Evolutionary conservation across 1,284 basidiomycete genomes (phyloP).

Genomic region (Veloboletus limbatus): DNA sequence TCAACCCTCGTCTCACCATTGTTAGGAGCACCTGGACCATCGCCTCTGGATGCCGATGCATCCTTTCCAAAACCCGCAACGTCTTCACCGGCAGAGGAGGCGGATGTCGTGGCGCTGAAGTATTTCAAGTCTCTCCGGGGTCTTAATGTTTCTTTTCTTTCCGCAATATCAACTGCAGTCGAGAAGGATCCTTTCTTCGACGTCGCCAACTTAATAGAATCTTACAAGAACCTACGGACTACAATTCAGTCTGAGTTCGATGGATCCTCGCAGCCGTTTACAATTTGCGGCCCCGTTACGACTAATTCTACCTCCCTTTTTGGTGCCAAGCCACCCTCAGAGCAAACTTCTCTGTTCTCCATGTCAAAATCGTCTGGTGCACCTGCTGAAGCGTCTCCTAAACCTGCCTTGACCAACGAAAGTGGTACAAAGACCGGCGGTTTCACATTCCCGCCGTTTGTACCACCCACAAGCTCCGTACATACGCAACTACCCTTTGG

Average conservation of each 20-base stretch:
- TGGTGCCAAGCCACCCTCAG: slow-evolving; percentile 9
- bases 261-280: slow-evolving; percentile 19
- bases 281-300: slow-evolving; percentile 5
- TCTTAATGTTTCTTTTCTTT: slow-evolving; percentile 72
- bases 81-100: slow-evolving; percentile 24
- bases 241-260: slow-evolving; percentile 60
- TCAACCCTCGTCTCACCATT: slow-evolving; percentile 14
- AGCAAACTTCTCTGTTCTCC: slow-evolving; percentile 27
- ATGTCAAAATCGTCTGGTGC: slow-evolving; percentile 43
- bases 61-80: slow-evolving; percentile 10
- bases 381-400: slow-evolving; percentile 6
- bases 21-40: slow-evolving; percentile 4
- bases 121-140: slow-evolving; percentile 80
- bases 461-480: slow-evolving; percentile 23
- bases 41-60: slow-evolving; percentile 5
- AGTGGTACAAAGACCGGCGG: slow-evolving; percentile 14
- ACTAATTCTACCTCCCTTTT: slow-evolving; percentile 11
- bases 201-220: slow-evolving; percentile 55
- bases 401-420: slow-evolving; percentile 14
- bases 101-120: slow-evolving; percentile 40
- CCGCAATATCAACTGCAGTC: slow-evolving; percentile 59
- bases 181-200: slow-evolving; percentile 79
- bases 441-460: slow-evolving; percentile 23
- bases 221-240: slow-evolving; percentile 61
- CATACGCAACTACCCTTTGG: slow-evolving; percentile 16